These are phyloP conservation scores for Trametes maxima DNA, from an alignment of 768 basidiomycete species.

Conservation along the genomic window DNA sequence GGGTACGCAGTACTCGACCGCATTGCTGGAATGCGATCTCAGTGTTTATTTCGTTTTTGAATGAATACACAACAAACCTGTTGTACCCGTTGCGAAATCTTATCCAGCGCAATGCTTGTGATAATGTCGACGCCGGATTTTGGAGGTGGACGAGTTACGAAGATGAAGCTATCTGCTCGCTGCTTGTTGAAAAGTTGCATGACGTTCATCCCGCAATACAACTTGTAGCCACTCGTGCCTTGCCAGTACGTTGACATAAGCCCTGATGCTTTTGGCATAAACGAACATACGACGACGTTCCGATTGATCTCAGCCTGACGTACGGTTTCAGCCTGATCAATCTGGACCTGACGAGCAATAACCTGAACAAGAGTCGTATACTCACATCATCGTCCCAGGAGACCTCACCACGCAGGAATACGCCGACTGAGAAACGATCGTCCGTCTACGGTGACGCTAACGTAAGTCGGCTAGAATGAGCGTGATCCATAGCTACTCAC, in stretches of 20 bases:
- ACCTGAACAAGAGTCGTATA: neutral
- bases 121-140: conserved; percentile 50
- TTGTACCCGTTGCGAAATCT: conserved; percentile 57
- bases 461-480: neutral
- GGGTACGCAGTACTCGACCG: conserved; percentile 54
- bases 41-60: neutral
- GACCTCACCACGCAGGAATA: conserved; percentile 63
- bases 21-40: conserved; percentile 48
- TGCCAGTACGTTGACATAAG: conserved; percentile 51
- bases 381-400: conserved; percentile 42
- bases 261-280: conserved; percentile 55
- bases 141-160: conserved; percentile 51
- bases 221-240: conserved; percentile 53
- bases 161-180: conserved; percentile 57
- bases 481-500: conserved; percentile 34
- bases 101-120: conserved; percentile 63
- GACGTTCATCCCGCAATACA: conserved; percentile 57
- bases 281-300: conserved; percentile 64
- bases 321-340: conserved; percentile 23
- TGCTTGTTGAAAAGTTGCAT: conserved; percentile 62
- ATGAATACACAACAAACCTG: conserved; percentile 38
- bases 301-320: conserved; percentile 55
- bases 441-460: conserved; percentile 47
- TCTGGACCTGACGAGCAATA: neutral
- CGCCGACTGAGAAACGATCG: conserved; percentile 59